Evolutionary conservation across 2,329 filamentous ascomycete genomes (phyloP).

Genomic region (Dothistroma pini): DNA sequence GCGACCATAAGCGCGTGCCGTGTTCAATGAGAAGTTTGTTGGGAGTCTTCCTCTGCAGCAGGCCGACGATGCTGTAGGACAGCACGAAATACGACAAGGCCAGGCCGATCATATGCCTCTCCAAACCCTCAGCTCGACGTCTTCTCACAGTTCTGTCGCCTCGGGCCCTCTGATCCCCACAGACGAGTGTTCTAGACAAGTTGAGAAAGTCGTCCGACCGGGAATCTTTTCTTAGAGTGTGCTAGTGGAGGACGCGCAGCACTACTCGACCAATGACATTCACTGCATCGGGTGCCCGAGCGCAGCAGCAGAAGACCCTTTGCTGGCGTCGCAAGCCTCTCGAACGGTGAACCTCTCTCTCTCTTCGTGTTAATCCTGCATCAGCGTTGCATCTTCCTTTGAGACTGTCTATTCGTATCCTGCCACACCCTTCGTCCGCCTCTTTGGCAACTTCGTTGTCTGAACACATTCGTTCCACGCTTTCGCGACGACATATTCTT

Average conservation of each 20-base stretch:
- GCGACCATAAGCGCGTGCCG: slow-evolving; percentile 5
- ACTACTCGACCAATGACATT: slow-evolving; percentile 15
- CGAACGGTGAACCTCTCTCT: no score
- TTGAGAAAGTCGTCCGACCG: not conserved
- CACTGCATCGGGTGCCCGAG: not conserved
- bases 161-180: not conserved
- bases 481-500: not conserved
- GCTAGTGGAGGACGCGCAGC: slow-evolving; percentile 15
- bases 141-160: not conserved
- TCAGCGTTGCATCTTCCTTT: slow-evolving; percentile 15
- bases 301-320: slow-evolving; percentile 13
- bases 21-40: slow-evolving; percentile 1
- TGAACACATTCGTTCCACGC: not conserved
- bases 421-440: slow-evolving; percentile 1
- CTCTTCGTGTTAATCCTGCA: slow-evolving; percentile 11
- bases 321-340: slow-evolving; percentile 4
- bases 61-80: not conserved
- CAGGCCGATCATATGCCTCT: not conserved
- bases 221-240: slow-evolving; percentile 7
- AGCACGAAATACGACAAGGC: not conserved
- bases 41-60: not conserved
- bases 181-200: slow-evolving; percentile 8
- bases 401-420: not conserved
- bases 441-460: slow-evolving; percentile 3
- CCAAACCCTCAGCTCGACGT: not conserved